phyloP scores from a whole-genome alignment of 2,329 filamentous ascomycete species.

The Fusarium oligoseptatum region DNA sequence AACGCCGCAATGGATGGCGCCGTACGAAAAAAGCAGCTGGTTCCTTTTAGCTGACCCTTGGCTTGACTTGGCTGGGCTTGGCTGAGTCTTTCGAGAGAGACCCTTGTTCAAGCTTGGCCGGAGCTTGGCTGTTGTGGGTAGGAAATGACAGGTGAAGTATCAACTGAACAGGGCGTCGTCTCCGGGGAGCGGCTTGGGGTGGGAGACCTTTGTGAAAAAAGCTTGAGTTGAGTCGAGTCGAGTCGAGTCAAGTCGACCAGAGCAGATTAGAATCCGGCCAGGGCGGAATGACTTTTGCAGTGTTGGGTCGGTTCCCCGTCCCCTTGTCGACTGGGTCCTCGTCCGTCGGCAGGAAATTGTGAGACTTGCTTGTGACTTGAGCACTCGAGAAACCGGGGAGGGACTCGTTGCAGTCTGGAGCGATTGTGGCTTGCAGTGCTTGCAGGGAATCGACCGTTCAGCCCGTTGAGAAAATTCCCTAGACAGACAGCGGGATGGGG shows the following conservation, averaged over 20 bases:
- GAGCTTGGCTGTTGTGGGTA: conserved; percentile 26
- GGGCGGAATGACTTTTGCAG: neutral
- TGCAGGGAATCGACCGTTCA: conserved; percentile 14
- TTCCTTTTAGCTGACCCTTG: conserved; percentile 37
- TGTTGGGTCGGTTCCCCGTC: conserved; percentile 9
- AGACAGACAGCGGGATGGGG: neutral
- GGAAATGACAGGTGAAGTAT: conserved; percentile 19
- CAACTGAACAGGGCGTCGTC: neutral
- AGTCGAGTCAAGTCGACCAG: neutral
- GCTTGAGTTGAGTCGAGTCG: neutral
- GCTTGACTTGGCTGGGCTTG: conserved; percentile 34
- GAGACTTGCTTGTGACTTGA: conserved; percentile 8
- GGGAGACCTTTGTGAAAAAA: neutral
- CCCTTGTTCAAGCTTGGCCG: conserved; percentile 33
- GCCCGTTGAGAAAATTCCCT: conserved; percentile 4
- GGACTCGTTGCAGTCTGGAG: conserved; percentile 18
- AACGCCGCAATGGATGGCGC: conserved; percentile 26
- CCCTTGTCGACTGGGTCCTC: conserved; percentile 16
- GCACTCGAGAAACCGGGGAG: neutral
- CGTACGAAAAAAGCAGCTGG: conserved; percentile 10
- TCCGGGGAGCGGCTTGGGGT: conserved; percentile 1
- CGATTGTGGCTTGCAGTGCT: conserved; percentile 31
- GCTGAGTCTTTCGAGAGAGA: conserved; percentile 36
- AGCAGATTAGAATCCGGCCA: neutral
- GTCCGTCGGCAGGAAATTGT: conserved; percentile 14